These are phyloP conservation scores for Suillus ampliporus DNA, from an alignment of 768 basidiomycete genomes.

Conservation along the genomic window DNA sequence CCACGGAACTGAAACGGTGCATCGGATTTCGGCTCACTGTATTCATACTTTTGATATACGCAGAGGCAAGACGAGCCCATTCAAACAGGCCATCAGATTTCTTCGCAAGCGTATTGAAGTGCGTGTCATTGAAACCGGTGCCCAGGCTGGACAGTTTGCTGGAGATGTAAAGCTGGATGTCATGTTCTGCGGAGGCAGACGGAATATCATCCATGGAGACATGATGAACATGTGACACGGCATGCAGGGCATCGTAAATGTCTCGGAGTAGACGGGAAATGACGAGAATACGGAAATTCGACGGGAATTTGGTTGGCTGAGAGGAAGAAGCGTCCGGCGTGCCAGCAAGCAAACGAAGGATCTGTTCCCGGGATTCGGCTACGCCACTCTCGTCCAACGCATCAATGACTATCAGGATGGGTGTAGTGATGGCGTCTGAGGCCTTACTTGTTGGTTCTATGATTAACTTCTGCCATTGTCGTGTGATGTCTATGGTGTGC, in stretches of 20 bases:
- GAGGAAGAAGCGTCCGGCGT: not conserved
- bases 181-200: not conserved
- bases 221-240: not conserved
- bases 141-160: not conserved
- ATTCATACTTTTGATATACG: slow-evolving; percentile 2
- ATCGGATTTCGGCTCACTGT: not conserved
- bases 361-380: slow-evolving; percentile 17
- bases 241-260: slow-evolving; percentile 19
- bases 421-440: slow-evolving; percentile 7
- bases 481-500: not conserved
- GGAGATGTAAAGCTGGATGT: not conserved
- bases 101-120: not conserved
- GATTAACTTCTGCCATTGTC: slow-evolving; percentile 26
- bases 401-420: slow-evolving; percentile 40
- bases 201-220: slow-evolving; percentile 6
- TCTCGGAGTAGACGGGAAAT: slow-evolving; percentile 38
- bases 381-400: slow-evolving; percentile 43
- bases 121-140: not conserved
- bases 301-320: not conserved
- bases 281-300: slow-evolving; percentile 16
- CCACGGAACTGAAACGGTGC: not conserved
- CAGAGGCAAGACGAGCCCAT: slow-evolving; percentile 23
- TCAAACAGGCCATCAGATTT: slow-evolving; percentile 29
- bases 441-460: slow-evolving; percentile 22
- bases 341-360: slow-evolving; percentile 29